A percentile compares a stretch with the other conserved stretches of the same genome.
Conservation (phyloP, 2,329 filamentous ascomycete genomes). For the Monilinia aucupariae region DNA sequence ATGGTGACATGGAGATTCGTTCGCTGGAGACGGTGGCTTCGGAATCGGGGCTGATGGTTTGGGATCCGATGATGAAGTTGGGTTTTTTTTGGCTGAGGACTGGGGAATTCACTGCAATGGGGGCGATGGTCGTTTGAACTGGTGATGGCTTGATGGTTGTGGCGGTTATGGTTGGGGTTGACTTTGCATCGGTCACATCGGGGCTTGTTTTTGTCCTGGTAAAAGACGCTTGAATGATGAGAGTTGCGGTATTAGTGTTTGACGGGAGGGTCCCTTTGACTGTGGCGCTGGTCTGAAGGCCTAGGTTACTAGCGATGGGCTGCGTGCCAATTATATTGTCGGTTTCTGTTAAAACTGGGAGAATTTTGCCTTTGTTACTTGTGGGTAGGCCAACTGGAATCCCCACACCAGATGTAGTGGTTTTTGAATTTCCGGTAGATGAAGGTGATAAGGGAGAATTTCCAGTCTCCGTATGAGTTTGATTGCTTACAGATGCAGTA, state of each 20-base stretch:
- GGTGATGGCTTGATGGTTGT: constrained; percentile 12
- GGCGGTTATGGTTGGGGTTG: not conserved
- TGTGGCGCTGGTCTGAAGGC: not conserved
- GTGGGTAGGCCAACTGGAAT: constrained; percentile 4
- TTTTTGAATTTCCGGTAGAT: not conserved
- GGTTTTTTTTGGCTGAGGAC: constrained; percentile 24
- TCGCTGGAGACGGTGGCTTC: constrained; percentile 26
- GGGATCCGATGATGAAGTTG: constrained; percentile 25
- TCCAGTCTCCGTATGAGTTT: not conserved
- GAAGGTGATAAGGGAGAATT: not conserved
- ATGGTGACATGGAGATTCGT: constrained; percentile 24
- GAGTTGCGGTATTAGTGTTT: not conserved
- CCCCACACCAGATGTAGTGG: not conserved
- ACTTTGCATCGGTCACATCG: not conserved
- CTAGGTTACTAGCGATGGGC: not conserved
- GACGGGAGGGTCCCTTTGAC: not conserved
- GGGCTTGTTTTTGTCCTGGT: not conserved
- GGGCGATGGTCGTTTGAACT: constrained; percentile 16
- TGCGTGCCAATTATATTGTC: not conserved
- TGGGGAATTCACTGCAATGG: constrained; percentile 25
- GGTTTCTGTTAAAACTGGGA: not conserved
- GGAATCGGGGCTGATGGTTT: constrained; percentile 27
- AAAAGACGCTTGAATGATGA: not conserved
- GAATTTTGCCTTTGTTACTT: not conserved
- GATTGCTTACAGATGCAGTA: not conserved